These are phyloP conservation scores for Phytomonas sp. DNA, from an alignment of 208 protist species.

Conservation along the genomic window DNA sequence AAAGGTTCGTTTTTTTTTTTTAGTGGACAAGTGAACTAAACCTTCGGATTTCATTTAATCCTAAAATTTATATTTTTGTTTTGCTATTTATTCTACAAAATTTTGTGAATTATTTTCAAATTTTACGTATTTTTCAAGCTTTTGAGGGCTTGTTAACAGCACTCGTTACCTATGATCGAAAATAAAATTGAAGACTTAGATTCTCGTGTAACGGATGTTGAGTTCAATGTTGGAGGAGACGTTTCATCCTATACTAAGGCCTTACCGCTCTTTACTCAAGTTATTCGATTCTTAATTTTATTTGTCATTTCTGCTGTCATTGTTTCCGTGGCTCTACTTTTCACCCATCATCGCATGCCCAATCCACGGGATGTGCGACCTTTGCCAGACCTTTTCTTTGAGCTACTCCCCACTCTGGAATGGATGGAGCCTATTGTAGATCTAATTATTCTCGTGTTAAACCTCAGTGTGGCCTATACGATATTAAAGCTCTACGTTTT, in stretches of 20 bases:
- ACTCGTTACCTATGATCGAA: background rate
- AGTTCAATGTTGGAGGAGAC: background rate
- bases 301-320: conserved; percentile 49
- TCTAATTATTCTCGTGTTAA: conserved; percentile 47
- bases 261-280: conserved; percentile 60
- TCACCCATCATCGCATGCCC: conserved; percentile 78
- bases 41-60: background rate
- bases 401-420: conserved; percentile 43
- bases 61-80: background rate
- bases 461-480: conserved; percentile 26
- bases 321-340: conserved; percentile 42
- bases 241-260: conserved; percentile 34
- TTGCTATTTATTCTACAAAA: too few relatives aligned
- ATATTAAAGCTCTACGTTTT: conserved; percentile 64
- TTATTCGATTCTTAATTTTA: conserved; percentile 43
- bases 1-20: background rate
- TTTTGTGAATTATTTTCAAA: background rate
- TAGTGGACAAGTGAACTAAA: background rate
- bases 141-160: background rate
- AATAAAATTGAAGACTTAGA: background rate
- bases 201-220: background rate
- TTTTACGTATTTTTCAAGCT: background rate
- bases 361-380: conserved; percentile 39
- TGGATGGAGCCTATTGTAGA: conserved; percentile 41
- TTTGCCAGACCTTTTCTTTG: conserved; percentile 68